Evolutionary conservation across 108 stramenopile species (phyloP), one percentile per base, ranked within the genome.

Genomic region (Nitzschia sp.): DNA sequence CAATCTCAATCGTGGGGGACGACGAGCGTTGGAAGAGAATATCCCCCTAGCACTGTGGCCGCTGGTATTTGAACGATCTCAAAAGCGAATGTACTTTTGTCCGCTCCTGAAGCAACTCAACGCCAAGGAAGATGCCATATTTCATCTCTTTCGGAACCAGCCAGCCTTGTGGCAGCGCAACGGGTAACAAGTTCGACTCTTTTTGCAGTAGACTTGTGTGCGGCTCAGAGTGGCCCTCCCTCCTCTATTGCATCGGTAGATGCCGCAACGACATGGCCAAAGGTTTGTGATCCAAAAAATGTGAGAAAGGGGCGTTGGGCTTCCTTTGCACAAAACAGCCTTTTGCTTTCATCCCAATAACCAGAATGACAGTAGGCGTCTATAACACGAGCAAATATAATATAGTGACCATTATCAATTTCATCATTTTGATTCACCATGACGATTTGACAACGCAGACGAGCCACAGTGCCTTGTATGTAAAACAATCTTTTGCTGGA

Each of bases 221-320:
- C n/a, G n/a, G n/a, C n/a, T n/a, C n/a, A n/a, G n/a, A n/a, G n/a
- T n/a, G n/a, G n/a, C n/a, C n/a, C n/a, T n/a, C n/a, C n/a, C n/a
- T n/a, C n/a, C n/a, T n/a, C n/a, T n/a, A n/a, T n/a, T n/a, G n/a
- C n/a, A n/a, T n/a, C n/a, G 2, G 24, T 1, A 25, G 54, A 54
- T 54, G 9, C 38, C 13, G 6, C 5, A 4, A 6, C 32, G 17
- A 83, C 78, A 70, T 86, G 78, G 1, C 85, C 88, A 57, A 89
- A 86, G 13, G 75, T 78, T 64, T 86, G 85, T 31, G 88, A 83
- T 30, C 88, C 88, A 76, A 86, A 79, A 59, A 89, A 89, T 33
- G 83, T 86, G 45, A 89, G 46, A 61, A 82, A 85, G 2, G 88
- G 81, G 27, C 82, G 66, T 13, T 71, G 66, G 28, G 19, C 47